Evolutionary conservation across 2,329 filamentous ascomycete species (phyloP), one percentile per base, ranked within the genome.

Genomic region (Fusarium nygamai): DNA sequence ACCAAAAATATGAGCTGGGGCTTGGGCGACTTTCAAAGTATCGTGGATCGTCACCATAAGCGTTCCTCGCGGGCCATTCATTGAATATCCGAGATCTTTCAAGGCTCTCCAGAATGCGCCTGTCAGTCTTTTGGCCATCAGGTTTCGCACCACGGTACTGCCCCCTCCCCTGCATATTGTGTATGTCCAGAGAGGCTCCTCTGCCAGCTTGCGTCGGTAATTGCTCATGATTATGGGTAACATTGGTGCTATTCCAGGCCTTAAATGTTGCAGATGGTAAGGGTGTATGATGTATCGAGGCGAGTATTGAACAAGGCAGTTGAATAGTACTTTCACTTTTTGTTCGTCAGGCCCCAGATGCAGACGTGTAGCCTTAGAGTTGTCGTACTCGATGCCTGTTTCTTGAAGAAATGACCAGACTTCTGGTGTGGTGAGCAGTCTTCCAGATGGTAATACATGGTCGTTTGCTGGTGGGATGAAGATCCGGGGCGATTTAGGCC

Each of bases 101-200:
- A 83, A 60, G 7, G 78, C 76, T 24, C 41, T 31, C 68, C 79
- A 81, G 24, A 83, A 63, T 33, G 78, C 77, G 13, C 69, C 54
- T 22, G 74, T 75, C 39, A 84, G 20, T 33, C 79, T 76, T 39
- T 77, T 71, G 64, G 72, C 67, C 17, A 77, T 74, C 24, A 78
- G 58, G 27, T 60, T 69, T 36, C 77, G 76, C 31, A 83, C 80
- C 8, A 83, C 72, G 12, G 74, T 65, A 16, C 69, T 66, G 14
- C 57, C 54, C 16, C 59, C 68, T 6, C 64, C 63, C 17, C 56
- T 38, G 24, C 34, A 34, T 27, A 78, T 76, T 5, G 76, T 68
- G 46, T 81, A 73, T 14, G 83, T 63, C 83, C 83, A 84, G 22
- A 84, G 71, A 36, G 81, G 79, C 44, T 80, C 67, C 29, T 80